These are phyloP conservation scores for Scutellaria barbata DNA, from an alignment of 257 asterid genomes.

Conservation along the genomic window DNA sequence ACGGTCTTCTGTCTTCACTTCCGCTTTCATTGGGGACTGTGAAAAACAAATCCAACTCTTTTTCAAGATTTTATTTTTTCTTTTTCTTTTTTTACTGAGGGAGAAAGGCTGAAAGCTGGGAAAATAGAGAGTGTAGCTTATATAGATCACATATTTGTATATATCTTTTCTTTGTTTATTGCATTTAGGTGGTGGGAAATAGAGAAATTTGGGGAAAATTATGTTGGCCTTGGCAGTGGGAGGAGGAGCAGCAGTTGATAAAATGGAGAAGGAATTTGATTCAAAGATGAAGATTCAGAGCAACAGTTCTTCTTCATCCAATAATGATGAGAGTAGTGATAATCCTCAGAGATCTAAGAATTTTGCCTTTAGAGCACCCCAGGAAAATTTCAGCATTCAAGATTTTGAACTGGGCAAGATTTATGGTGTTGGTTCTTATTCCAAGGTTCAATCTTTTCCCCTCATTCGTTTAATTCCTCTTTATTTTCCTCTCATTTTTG, in stretches of 20 bases:
- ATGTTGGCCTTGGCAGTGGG: constrained; percentile 67
- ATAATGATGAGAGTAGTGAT: constrained; percentile 28
- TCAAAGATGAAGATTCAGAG: constrained; percentile 72
- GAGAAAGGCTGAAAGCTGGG: constrained; percentile 44
- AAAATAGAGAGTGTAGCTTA: constrained; percentile 15
- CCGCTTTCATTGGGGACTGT: constrained; percentile 58
- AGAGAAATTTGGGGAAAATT: constrained; percentile 40
- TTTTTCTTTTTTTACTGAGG: constrained; percentile 20
- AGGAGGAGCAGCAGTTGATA: constrained; percentile 42
- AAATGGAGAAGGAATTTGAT: constrained; percentile 88
- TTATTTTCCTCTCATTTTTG: not conserved
- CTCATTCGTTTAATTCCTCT: not conserved
- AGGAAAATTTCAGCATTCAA: constrained; percentile 86
- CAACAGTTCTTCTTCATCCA: constrained; percentile 49
- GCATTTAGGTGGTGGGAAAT: constrained; percentile 43
- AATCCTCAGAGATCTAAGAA: constrained; percentile 75
- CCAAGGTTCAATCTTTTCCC: constrained; percentile 63
- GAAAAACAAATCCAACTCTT: constrained; percentile 53
- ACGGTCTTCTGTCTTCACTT: constrained; percentile 67
- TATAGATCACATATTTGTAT: constrained; percentile 23
- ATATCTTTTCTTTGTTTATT: constrained; percentile 8
- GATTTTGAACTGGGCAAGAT: constrained; percentile 98
- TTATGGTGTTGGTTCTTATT: constrained; percentile 99
- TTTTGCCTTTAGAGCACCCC: constrained; percentile 92
- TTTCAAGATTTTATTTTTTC: constrained; percentile 44